Base-by-base conservation (phyloP, 2,329 filamentous ascomycete species). In the Trichoderma simmonsii region DNA sequence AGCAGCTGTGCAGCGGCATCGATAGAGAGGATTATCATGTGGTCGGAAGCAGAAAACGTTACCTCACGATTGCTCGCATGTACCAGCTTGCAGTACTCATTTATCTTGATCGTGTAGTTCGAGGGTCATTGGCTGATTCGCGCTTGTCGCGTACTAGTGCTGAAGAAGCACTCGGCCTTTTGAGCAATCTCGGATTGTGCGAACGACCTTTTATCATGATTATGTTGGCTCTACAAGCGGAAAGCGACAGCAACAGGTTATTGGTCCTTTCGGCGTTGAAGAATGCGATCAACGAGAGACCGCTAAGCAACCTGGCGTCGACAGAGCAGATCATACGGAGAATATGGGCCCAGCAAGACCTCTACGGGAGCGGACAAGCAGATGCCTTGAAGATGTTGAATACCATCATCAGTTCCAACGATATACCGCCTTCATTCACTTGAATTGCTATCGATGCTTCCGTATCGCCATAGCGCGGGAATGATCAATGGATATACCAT, bases 41-140 rank as follows among this genome's bases (percentile, higher is more conserved):
- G 4, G 24, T n/a, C 21, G 71, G 68, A n/a, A 71, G 68, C 61
- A 66, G 51, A 18, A 59, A 71, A 15, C 67, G 60, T 3, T 71
- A 72, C 11, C 43, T 54, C 18, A 60, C 51, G 15, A 60, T 71
- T 24, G 67, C 71, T 36, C 67, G 61, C 59, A 62, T 72, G 59
- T 72, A 63, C 30, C 71, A 66, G 28, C 67, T 72, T 39, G 67
- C 67, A 12, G 54, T 71, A n/a, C 60, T 72, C 39, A 71, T 72
- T 28, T 71, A 72, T 43, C 60, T 72, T 14, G 60, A 71, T 67
- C 67, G 71, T 8, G 71, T 72, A 6, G 67, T 65, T 24, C 66
- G 60, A 30, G 67, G 71, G 2, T 70, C 66, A 18, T 34, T 43
- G 56, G 30, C 56, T 24, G 63, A 67, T 14, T 72, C 71, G 11